phyloP scores from a whole-genome alignment of 2,329 filamentous ascomycete genomes.

The Didymella pinodella region DNA sequence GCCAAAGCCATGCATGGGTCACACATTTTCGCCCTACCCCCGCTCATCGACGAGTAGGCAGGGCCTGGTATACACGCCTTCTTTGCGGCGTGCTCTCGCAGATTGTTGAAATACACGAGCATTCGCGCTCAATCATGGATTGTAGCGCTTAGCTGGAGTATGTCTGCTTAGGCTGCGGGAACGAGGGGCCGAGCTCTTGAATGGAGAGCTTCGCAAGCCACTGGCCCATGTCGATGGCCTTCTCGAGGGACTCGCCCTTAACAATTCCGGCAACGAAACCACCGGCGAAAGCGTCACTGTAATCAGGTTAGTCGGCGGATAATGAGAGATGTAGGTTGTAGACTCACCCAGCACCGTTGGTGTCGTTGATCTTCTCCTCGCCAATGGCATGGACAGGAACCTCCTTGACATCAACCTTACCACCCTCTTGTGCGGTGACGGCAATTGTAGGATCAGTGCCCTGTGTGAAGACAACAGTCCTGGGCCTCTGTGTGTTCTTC shows the following conservation, averaged over 20 bases:
- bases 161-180: constrained; percentile 52
- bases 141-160: constrained; percentile 48
- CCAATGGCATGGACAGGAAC: constrained; percentile 83
- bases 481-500: constrained; percentile 84
- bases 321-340: not conserved
- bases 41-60: constrained; percentile 1
- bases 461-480: constrained; percentile 92
- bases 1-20: constrained; percentile 18
- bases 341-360: constrained; percentile 82
- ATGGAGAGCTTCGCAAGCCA: constrained; percentile 96
- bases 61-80: constrained; percentile 18
- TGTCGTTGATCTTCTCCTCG: constrained; percentile 85
- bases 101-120: constrained; percentile 54
- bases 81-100: constrained; percentile 34
- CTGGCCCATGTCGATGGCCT: constrained; percentile 88
- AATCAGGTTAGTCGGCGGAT: constrained; percentile 14
- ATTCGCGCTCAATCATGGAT: constrained; percentile 38
- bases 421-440: constrained; percentile 73
- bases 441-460: constrained; percentile 91
- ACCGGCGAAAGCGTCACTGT: constrained; percentile 90
- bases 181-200: constrained; percentile 94
- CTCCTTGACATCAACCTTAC: constrained; percentile 71
- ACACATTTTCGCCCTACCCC: constrained; percentile 7
- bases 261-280: constrained; percentile 91
- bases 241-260: constrained; percentile 79